Percentiles rank a stretch among this genome's conserved stretches.
Conservation (phyloP, 805 yeast species). For the Pichia exigua region DNA sequence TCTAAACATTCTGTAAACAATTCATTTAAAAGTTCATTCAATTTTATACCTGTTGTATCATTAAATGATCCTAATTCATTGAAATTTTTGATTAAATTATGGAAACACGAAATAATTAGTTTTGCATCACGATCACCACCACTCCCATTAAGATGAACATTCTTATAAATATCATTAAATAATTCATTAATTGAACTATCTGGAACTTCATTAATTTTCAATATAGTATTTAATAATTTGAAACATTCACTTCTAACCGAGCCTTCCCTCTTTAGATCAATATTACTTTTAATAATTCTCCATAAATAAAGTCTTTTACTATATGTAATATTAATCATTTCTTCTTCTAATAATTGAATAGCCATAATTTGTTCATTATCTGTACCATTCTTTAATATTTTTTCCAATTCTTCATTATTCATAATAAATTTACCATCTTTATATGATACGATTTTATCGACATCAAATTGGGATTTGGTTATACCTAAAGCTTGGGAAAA, state of each 20-base stretch:
- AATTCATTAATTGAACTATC: slow-evolving; percentile 42
- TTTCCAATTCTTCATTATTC: slow-evolving; percentile 15
- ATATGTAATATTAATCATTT: slow-evolving; percentile 44
- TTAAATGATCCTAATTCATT: neutral
- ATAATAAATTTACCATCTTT: slow-evolving; percentile 10
- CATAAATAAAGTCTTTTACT: slow-evolving; percentile 67
- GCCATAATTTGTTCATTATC: slow-evolving; percentile 36
- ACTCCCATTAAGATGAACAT: slow-evolving; percentile 27
- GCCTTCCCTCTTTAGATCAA: slow-evolving; percentile 29
- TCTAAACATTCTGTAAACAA: slow-evolving; percentile 5
- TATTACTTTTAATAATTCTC: slow-evolving; percentile 55
- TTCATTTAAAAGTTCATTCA: slow-evolving; percentile 11
- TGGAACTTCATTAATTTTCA: slow-evolving; percentile 42
- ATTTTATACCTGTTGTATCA: slow-evolving; percentile 1
- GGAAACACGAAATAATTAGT: slow-evolving; percentile 40
- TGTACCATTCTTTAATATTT: slow-evolving; percentile 18
- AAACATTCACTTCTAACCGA: slow-evolving; percentile 43
- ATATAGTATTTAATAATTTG: slow-evolving; percentile 47
- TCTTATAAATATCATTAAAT: slow-evolving; percentile 48
- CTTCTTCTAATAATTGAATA: slow-evolving; percentile 41
- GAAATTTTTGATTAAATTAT: slow-evolving; percentile 36
- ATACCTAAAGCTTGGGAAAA: slow-evolving; percentile 8
- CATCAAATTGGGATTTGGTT: slow-evolving; percentile 3
- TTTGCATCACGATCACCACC: slow-evolving; percentile 29
- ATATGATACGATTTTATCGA: slow-evolving; percentile 1